Base-by-base conservation (phyloP, 139 green algal species). In the Chlamydomonas sphaeroides region DNA sequence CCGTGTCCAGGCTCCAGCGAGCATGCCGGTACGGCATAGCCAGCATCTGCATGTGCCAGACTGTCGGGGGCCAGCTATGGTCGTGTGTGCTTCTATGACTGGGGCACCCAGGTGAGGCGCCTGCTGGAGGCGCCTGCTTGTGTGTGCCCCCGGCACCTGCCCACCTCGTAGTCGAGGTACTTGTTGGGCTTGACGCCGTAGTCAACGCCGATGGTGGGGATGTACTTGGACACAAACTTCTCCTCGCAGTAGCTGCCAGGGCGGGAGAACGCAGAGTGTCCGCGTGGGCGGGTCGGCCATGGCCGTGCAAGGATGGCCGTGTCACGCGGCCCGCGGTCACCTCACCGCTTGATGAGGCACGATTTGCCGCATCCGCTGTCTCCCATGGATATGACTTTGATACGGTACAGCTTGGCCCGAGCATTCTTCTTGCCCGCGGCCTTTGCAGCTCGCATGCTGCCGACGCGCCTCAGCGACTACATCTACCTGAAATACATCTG, bases 161-260 rank as follows among this genome's bases (percentile, higher is more conserved):
- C 38, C 38, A 92, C 90, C 85, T 94, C 90, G 48, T 90, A 92
- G 21, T 89, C 85, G 15, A 84, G 88, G 23, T 89, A 80, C 51
- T 89, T 87, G n/a, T 91, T 69, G 0, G 88, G 83, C 82, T 95
- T 95, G 6, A 94, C 90, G 3, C 92, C 92, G 51, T 93, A 95
- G 78, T 95, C 92, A 2, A 95, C 89, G 2, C 92, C 92, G 56
- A 95, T 94, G 8, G 92, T 95, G 15, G 91, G 88, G 17, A 94
- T 90, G 83, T 94, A 94, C 72, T 92, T 93, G 11, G 85, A 86
- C 2, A 93, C 70, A 53, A 93, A 95, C 71, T 93, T 94, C 30
- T 92, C 91, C 45, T 95, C 90, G 68, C 92, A 95, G 72, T 92
- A 95, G 45, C 90, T 95, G 88, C 59, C 23, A 53, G 45, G 45